phyloP scores from a whole-genome alignment of 208 protist species.

The Trypanosoma scelopori region DNA sequence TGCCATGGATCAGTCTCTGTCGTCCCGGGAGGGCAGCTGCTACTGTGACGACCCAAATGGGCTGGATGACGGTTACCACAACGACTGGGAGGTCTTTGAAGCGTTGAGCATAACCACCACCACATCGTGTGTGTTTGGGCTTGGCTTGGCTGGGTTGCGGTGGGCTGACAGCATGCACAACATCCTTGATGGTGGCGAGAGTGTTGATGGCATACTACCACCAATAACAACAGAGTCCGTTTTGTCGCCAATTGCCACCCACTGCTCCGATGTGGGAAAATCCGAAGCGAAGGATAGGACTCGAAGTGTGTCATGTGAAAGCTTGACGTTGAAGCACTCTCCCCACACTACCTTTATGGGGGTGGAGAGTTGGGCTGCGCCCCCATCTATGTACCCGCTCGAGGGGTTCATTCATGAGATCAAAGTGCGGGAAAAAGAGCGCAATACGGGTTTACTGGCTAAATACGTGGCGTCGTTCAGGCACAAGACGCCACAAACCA shows the following conservation, averaged over 20 bases:
- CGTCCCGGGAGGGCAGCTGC: not conserved
- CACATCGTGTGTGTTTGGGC: slow-evolving; percentile 51
- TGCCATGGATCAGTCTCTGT: too few relatives aligned
- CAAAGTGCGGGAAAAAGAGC: slow-evolving; percentile 7
- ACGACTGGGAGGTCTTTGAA: slow-evolving; percentile 52
- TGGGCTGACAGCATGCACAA: slow-evolving; percentile 7
- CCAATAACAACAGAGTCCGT: too few relatives aligned
- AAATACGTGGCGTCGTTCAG: slow-evolving; percentile 1
- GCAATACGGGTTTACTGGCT: not conserved
- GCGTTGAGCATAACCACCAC: slow-evolving; percentile 50
- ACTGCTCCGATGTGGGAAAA: too few relatives aligned
- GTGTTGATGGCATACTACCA: not conserved
- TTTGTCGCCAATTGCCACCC: too few relatives aligned
- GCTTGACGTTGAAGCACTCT: too few relatives aligned
- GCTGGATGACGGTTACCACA: slow-evolving; percentile 57
- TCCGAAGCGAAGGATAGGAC: too few relatives aligned
- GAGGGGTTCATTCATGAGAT: slow-evolving; percentile 5
- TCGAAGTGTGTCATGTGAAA: too few relatives aligned
- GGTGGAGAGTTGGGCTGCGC: too few relatives aligned
- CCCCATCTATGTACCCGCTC: not conserved
- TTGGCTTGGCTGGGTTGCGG: slow-evolving; percentile 37
- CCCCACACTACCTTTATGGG: too few relatives aligned
- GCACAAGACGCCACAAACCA: not conserved
- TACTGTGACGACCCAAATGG: not conserved
- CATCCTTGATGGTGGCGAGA: not conserved